A percentile compares a stretch with the other conserved stretches of the same genome.
These are phyloP conservation scores for Musa schizocarpa DNA, from an alignment of 176 grass and related monocot genomes.

Conservation along the genomic window DNA sequence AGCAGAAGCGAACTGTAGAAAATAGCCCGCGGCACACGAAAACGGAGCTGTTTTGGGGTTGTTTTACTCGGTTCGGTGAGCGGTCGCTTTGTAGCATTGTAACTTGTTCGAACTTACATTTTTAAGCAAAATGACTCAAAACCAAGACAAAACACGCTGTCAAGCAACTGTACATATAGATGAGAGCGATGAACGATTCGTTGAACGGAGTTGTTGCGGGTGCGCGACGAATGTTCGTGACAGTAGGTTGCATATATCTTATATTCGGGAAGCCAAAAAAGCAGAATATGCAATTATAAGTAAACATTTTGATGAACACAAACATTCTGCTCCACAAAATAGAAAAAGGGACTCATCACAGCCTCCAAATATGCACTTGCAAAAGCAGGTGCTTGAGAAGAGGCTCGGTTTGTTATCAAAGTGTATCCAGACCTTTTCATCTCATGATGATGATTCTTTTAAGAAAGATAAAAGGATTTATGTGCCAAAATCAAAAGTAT, in stretches of 20 bases:
- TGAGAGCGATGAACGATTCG: too few relatives aligned
- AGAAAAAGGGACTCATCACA: slow-evolving; percentile 24
- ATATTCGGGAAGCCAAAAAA: slow-evolving; percentile 47
- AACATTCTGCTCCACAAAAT: slow-evolving; percentile 17
- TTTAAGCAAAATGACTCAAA: too few relatives aligned
- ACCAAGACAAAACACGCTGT: too few relatives aligned
- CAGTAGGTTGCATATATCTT: slow-evolving; percentile 57
- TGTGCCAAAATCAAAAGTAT: slow-evolving; percentile 24
- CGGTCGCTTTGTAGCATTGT: too few relatives aligned
- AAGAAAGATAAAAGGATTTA: not conserved
- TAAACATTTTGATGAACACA: slow-evolving; percentile 11
- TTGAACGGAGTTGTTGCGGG: too few relatives aligned
- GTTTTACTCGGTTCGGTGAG: too few relatives aligned
- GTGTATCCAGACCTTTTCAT: slow-evolving; percentile 34
- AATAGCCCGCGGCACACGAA: too few relatives aligned
- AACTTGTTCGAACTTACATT: too few relatives aligned
- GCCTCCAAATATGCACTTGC: slow-evolving; percentile 24
- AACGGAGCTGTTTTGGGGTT: too few relatives aligned
- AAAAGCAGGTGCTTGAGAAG: slow-evolving; percentile 52
- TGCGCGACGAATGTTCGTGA: too few relatives aligned
- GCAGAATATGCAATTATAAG: slow-evolving; percentile 34
- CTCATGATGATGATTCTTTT: slow-evolving; percentile 20
- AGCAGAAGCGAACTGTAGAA: too few relatives aligned
- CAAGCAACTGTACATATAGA: too few relatives aligned
- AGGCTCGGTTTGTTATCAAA: slow-evolving; percentile 48